Evolutionary conservation across 306 rosid species (phyloP), one percentile per base, ranked within the genome.

Genomic region (Trichosanthes truncata): DNA sequence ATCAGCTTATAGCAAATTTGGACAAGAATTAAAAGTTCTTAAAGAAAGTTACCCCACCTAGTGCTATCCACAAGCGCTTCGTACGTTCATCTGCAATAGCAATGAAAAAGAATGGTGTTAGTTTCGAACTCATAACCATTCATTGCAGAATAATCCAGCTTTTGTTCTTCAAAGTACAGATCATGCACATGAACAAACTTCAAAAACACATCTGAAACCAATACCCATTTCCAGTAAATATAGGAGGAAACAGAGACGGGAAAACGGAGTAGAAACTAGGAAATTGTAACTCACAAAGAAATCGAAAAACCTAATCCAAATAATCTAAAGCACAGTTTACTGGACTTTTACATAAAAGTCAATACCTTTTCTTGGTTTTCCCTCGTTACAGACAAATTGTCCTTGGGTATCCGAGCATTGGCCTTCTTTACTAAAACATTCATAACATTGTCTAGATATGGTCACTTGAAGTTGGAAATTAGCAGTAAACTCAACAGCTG

Each of bases 1-100:
- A 72, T 45, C n/a, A 25, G 33, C 21, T 45, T 29, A 4, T 46
- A 45, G 23, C 56, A 72, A 72, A 72, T 45, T 72, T 46, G 46
- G 21, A 11, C 33, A 45, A 8, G 49, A 52, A 31, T 23, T 41
- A 26, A 18, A 13, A 52, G 15, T 36, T 76, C 35, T 36, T 9
- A 36, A 36, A 68, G 74, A 68, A 38, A 68, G 33, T 41, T 68
- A 41, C 52, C 31, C 9, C 87, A 90, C 97, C 91, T 82, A 90
- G 52, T 65, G 82, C 83, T 23, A 86, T 67, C 88, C 74, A 71
- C 55, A 55, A 36, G 31, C 7, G 1, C 55, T 9, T 20, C 15
- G 0, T 29, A 5, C 10, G 33, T 1, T 41, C 17, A 74, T 21
- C 87, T 88, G 88, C 81, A 82, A 51, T 63, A 9, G 35, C 12